Conservation (phyloP, 805 yeast genomes). For the Candida glaebosa region DNA sequence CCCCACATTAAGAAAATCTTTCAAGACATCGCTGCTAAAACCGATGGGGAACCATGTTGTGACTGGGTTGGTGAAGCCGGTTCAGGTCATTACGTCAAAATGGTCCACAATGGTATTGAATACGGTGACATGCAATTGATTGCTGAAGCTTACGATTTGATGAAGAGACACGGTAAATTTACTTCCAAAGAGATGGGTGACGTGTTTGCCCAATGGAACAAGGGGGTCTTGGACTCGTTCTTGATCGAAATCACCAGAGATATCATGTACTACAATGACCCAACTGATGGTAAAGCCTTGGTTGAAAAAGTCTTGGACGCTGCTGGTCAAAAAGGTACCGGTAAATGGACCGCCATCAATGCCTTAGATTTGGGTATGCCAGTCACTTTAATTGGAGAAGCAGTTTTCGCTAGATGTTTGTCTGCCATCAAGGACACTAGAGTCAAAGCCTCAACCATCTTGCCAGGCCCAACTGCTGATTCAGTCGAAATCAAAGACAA, state of each 20-base stretch:
- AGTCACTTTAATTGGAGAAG: conserved; percentile 97
- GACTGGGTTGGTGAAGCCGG: conserved; percentile 99
- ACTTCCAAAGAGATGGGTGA: conserved; percentile 89
- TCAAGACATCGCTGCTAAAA: conserved; percentile 93
- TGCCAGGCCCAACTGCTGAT: conserved; percentile 75
- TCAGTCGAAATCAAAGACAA: conserved; percentile 68
- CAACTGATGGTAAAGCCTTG: conserved; percentile 82
- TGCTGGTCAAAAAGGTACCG: conserved; percentile 99
- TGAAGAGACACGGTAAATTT: conserved; percentile 92
- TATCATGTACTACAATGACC: conserved; percentile 82
- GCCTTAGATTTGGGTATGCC: conserved; percentile 98
- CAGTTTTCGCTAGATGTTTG: conserved; percentile 94
- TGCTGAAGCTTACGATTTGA: conserved; percentile 94
- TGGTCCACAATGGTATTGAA: conserved; percentile 99
- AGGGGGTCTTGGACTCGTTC: conserved; percentile 96
- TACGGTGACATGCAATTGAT: conserved; percentile 99
- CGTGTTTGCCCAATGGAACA: conserved; percentile 91
- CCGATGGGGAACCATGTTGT: conserved; percentile 99
- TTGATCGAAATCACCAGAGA: conserved; percentile 95
- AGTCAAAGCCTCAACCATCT: conserved; percentile 72
- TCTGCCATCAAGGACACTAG: conserved; percentile 93
- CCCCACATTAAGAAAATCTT: conserved; percentile 95
- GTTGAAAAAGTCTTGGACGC: conserved; percentile 95
- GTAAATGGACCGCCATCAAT: conserved; percentile 99
- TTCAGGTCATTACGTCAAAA: conserved; percentile 97